phyloP scores from a whole-genome alignment of 768 basidiomycete species.

The Lentinula sp. region DNA sequence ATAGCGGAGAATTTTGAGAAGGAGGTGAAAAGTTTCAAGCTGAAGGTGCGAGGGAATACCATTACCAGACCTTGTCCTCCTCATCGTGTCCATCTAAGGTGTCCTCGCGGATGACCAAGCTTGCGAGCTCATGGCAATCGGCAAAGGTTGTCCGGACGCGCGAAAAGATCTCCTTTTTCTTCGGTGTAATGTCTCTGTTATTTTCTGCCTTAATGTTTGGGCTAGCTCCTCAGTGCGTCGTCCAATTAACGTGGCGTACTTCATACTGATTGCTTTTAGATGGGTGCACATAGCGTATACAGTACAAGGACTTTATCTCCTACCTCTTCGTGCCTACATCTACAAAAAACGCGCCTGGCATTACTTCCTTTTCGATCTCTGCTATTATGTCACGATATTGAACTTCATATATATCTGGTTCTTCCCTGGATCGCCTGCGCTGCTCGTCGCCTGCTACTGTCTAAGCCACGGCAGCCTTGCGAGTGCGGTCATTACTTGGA shows the following conservation, averaged over 20 bases:
- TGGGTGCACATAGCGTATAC: slow-evolving; percentile 91
- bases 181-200: slow-evolving; percentile 87
- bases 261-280: slow-evolving; percentile 30
- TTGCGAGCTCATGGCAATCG: slow-evolving; percentile 89
- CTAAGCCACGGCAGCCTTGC: slow-evolving; percentile 88
- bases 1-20: slow-evolving; percentile 70
- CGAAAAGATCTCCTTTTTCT: slow-evolving; percentile 87
- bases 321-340: slow-evolving; percentile 75
- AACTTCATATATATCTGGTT: slow-evolving; percentile 91
- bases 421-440: slow-evolving; percentile 64
- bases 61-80: neutral
- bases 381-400: slow-evolving; percentile 91
- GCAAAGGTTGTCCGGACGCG: slow-evolving; percentile 80
- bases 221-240: slow-evolving; percentile 75
- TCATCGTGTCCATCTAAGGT: slow-evolving; percentile 40
- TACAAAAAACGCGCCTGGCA: slow-evolving; percentile 95
- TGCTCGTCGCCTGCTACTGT: slow-evolving; percentile 92
- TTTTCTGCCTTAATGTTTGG: slow-evolving; percentile 83
- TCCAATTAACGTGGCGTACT: slow-evolving; percentile 7
- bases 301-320: slow-evolving; percentile 65
- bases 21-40: slow-evolving; percentile 80
- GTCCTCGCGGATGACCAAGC: slow-evolving; percentile 66
- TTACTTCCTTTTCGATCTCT: slow-evolving; percentile 90
- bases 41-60: slow-evolving; percentile 49
- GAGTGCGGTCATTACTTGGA: slow-evolving; percentile 95